Percentiles rank a stretch among this genome's conserved stretches.
phyloP scores from a whole-genome alignment of 83 land plant genomes.

The Picea abies region DNA sequence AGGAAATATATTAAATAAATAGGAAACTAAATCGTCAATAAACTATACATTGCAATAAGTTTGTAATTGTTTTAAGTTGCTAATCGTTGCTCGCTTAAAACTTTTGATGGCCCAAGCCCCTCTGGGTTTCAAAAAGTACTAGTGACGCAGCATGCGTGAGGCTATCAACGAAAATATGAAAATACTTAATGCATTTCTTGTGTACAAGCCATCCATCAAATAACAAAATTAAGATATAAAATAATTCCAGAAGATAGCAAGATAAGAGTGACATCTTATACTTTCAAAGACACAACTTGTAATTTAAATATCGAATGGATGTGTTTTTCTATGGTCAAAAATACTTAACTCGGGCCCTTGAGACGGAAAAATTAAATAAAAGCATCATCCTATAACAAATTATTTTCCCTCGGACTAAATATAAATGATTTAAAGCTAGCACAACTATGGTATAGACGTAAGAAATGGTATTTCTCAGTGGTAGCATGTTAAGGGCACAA shows the following conservation, averaged over 20 bases:
- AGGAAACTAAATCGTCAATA: neutral
- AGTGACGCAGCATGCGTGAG: neutral
- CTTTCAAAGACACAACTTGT: too few relatives aligned
- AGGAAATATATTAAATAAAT: neutral
- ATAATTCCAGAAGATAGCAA: too few relatives aligned
- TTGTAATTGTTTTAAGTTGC: neutral
- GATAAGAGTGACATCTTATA: too few relatives aligned
- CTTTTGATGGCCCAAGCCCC: too few relatives aligned
- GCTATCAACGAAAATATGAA: neutral
- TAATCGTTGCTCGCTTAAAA: too few relatives aligned
- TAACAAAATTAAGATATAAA: too few relatives aligned
- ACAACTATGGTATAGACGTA: neutral
- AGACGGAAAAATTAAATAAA: neutral
- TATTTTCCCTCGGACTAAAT: neutral
- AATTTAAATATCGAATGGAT: too few relatives aligned
- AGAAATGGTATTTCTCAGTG: neutral
- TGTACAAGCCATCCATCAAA: too few relatives aligned
- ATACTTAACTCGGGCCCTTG: neutral
- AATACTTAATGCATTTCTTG: neutral
- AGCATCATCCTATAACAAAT: neutral
- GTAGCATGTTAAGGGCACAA: neutral
- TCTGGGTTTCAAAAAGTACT: neutral
- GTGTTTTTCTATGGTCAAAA: too few relatives aligned
- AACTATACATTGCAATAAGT: neutral
- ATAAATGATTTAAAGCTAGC: neutral